A percentile compares a stretch with the other conserved stretches of the same genome.
Evolutionary conservation across 345 rosid genomes (phyloP).

Genomic region (Tarenaya hassleriana): DNA sequence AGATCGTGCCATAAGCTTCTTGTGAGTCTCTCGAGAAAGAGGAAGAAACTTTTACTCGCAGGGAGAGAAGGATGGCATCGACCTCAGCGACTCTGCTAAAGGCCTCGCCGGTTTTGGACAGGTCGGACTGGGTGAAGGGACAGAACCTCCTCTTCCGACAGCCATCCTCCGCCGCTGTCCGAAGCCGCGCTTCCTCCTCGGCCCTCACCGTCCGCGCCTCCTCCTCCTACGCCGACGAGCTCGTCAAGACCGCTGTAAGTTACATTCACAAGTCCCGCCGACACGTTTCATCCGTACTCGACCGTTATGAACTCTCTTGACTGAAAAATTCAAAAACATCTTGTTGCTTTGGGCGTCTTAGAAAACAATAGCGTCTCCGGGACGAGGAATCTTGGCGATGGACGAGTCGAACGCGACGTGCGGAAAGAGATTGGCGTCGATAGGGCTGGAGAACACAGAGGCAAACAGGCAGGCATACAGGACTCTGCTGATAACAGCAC

Average conservation of each 20-base stretch:
- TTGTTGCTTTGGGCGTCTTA: conserved; percentile 23
- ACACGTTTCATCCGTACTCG: too few species aligned
- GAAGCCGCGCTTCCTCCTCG: conserved; percentile 41
- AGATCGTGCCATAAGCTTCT: conserved; percentile 21
- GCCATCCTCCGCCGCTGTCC: conserved; percentile 46
- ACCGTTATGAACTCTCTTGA: too few species aligned
- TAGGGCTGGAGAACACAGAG: conserved; percentile 95
- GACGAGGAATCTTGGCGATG: conserved; percentile 99
- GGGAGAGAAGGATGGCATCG: conserved; percentile 58
- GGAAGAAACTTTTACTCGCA: conserved; percentile 10
- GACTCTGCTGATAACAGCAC: conserved; percentile 71
- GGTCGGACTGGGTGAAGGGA: conserved; percentile 78
- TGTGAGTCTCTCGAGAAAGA: conserved; percentile 23
- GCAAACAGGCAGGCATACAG: conserved; percentile 96
- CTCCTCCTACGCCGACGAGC: conserved; percentile 91
- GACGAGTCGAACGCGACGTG: conserved; percentile 97
- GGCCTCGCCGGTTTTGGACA: conserved; percentile 73
- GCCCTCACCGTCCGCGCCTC: conserved; percentile 62
- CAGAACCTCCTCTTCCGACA: conserved; percentile 52
- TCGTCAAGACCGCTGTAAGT: conserved; percentile 89
- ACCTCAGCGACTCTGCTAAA: conserved; percentile 64
- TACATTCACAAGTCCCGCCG: not conserved
- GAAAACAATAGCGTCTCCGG: conserved; percentile 94
- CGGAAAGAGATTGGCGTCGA: conserved; percentile 89
- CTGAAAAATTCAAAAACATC: conserved; percentile 17